Evolutionary conservation across 441 rosid species (phyloP), one percentile per base, ranked within the genome.

Genomic region (Erysimum cheiri): DNA sequence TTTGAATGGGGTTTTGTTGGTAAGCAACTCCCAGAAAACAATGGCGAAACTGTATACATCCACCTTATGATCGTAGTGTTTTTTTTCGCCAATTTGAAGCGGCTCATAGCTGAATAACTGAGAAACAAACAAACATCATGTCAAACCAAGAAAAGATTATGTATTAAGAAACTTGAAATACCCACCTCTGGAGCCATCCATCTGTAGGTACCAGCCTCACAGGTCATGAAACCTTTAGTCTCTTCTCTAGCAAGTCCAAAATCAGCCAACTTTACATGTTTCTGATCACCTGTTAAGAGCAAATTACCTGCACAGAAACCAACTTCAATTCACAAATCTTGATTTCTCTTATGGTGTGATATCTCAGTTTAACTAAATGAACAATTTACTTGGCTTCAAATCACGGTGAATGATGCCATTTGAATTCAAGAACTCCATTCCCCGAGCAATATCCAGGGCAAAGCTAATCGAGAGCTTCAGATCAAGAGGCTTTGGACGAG

Each of bases 171-270:
- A 52, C 13, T 17, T n/a, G 46, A 43, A 67, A 69, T 9, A 63
- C 57, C 50, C 68, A 90, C 92, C 92, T 88, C 93, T 0, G 96
- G 94, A 60, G 96, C 96, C 96, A 90, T 90, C 94, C 94, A 90
- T 58, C 94, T 78, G 69, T 87, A 88, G 40, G 94, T 88, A 31
- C 96, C 96, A 37, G 82, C 88, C 72, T 87, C 94, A 74, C 87
- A 81, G 17, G 90, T 86, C 94, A 90, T 90, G 44, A 78, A 87
- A 40, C 73, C 78, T 60, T 47, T 69, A 24, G 70, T 60, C 68
- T 83, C 85, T 59, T 85, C 92, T 75, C 90, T 85, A 2, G 96
- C 96, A 17, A 88, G 69, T 43, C 94, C 90, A 56, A 90, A 90
- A 66, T 88, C 94, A 17, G 87, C 87, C 71, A 90, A 62, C 69